These are phyloP conservation scores for Trichoderma koningii DNA, from an alignment of 2,329 filamentous ascomycete species.

Conservation along the genomic window DNA sequence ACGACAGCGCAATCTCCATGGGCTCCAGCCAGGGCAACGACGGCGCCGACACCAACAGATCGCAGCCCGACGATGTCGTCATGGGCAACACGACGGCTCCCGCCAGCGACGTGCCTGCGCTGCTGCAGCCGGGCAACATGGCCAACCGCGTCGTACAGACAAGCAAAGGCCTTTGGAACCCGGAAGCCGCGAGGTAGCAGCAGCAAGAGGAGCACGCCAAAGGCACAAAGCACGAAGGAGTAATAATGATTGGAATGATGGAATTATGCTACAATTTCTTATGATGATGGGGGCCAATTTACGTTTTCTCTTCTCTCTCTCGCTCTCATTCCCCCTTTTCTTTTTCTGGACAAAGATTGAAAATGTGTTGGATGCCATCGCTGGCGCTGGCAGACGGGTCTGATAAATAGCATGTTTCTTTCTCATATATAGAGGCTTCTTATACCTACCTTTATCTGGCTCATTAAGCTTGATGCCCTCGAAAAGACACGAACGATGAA, in stretches of 20 bases:
- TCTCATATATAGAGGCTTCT: not conserved
- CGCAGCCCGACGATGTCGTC: conserved; percentile 44
- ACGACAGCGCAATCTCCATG: conserved; percentile 50
- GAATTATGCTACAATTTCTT: not conserved
- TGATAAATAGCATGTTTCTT: not conserved
- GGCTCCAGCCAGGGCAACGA: conserved; percentile 37
- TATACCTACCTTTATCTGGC: not conserved
- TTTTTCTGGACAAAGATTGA: not conserved
- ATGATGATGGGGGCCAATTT: not conserved
- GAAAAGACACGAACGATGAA: no score
- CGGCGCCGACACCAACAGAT: not conserved
- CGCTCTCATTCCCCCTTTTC: not conserved
- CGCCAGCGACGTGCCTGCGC: conserved; percentile 47
- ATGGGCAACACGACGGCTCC: conserved; percentile 49
- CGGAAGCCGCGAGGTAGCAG: conserved; percentile 31
- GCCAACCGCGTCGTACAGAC: conserved; percentile 63
- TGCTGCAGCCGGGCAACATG: conserved; percentile 56
- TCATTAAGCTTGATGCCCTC: no score
- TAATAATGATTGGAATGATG: not conserved
- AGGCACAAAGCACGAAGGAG: no score
- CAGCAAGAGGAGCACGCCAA: no score
- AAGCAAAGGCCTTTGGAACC: conserved; percentile 63
- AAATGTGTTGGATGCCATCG: not conserved
- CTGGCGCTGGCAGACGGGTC: conserved; percentile 26
- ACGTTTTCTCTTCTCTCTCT: no score